phyloP scores from a whole-genome alignment of 2,329 filamentous ascomycete genomes.

The Exophiala spinifera region DNA sequence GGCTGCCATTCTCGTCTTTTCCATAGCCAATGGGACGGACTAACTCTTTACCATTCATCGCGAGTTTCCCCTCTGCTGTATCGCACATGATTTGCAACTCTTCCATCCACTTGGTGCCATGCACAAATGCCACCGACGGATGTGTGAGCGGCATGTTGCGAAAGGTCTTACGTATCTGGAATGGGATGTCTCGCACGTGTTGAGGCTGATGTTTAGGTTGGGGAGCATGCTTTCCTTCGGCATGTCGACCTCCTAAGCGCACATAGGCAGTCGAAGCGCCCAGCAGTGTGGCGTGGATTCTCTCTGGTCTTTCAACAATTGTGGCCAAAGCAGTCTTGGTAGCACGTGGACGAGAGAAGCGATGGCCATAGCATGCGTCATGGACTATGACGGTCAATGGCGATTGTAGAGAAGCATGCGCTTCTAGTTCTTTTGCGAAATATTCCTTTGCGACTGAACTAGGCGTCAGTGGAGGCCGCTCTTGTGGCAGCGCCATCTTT shows the following conservation, averaged over 20 bases:
- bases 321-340: slow-evolving; percentile 67
- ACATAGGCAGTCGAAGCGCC: slow-evolving; percentile 87
- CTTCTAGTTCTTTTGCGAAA: slow-evolving; percentile 66
- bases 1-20: slow-evolving; percentile 41
- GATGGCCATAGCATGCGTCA: slow-evolving; percentile 92
- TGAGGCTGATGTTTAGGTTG: slow-evolving; percentile 47
- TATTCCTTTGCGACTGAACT: slow-evolving; percentile 62
- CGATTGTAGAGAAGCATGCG: slow-evolving; percentile 53
- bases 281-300: slow-evolving; percentile 77
- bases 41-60: slow-evolving; percentile 73
- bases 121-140: slow-evolving; percentile 80
- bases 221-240: slow-evolving; percentile 65
- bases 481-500: slow-evolving; percentile 34
- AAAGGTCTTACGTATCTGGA: slow-evolving; percentile 78
- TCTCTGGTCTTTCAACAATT: slow-evolving; percentile 91
- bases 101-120: slow-evolving; percentile 89
- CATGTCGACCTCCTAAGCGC: slow-evolving; percentile 71
- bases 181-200: slow-evolving; percentile 50
- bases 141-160: slow-evolving; percentile 70
- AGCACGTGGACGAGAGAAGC: slow-evolving; percentile 78
- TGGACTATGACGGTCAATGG: slow-evolving; percentile 82
- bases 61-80: slow-evolving; percentile 72
- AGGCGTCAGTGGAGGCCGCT: slow-evolving; percentile 47
- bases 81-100: slow-evolving; percentile 84
- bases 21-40: slow-evolving; percentile 53